Evolutionary conservation across 2,329 filamentous ascomycete genomes (phyloP), one percentile per base, ranked within the genome.

Genomic region (Paraphaeosphaeria sporulosa): DNA sequence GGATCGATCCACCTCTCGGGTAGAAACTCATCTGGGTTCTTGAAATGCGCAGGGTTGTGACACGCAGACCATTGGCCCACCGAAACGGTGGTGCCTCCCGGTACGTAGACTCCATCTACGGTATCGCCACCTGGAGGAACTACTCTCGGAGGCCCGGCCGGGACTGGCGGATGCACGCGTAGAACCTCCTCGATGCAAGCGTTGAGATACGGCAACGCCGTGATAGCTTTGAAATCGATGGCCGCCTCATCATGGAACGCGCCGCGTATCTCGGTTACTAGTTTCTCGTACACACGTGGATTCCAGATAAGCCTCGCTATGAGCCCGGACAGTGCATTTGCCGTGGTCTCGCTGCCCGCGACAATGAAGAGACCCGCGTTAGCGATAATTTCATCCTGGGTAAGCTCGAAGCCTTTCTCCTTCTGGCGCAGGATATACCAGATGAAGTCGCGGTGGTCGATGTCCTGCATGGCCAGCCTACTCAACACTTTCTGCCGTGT

Each of bases 181-280:
- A 83, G 67, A 1, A 69, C 75, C 68, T 83, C 81, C 46, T 79
- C 74, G 15, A 82, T 66, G 54, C 78, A 77, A 4, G 79, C 80
- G 53, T 77, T 71, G 13, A 82, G 64, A 58, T 81, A 82, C 9
- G 63, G 59, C 15, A 78, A 57, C 15, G 15, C 21, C 0, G 55
- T 57, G 2, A 52, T 58, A 23, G 53, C 61, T 43, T 63, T 61
- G 2, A 65, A 63, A 2, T 60, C 68, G 40, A 73, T 67, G 8
- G 66, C 66, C 6, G 58, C 56, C 19, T 71, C 63, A 2, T 52
- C 38, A 1, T 25, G 21, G 52, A 71, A 71, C 3, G 58, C 36
- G 7, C 19, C 34, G 4, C 65, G 54, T 25, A 69, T 57, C 55
- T 71, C 68, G n/a, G 49, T 44, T 21, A 58, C 60, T 25, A 71